Conservation (phyloP, 2,329 filamentous ascomycete species). For the Apiospora koreana region DNA sequence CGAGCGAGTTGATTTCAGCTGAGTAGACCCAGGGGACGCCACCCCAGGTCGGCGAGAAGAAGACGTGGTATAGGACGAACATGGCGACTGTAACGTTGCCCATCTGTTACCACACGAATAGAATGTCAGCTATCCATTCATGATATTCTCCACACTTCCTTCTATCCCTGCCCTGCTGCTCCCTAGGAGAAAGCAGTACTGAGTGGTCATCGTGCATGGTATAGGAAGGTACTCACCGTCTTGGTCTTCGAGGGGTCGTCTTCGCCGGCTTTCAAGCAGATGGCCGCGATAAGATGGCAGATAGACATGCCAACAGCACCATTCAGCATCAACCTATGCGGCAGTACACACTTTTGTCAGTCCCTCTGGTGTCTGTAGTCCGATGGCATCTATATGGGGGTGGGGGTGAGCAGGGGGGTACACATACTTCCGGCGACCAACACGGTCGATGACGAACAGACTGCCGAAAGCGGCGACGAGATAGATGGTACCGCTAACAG, state of each 20-base stretch:
- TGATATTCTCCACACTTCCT: background rate
- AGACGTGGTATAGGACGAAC: constrained; percentile 44
- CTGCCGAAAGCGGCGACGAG: constrained; percentile 37
- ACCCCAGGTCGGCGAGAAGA: constrained; percentile 41
- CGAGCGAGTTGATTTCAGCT: constrained; percentile 43
- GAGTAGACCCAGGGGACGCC: constrained; percentile 44
- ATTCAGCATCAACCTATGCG: constrained; percentile 40
- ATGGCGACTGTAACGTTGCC: constrained; percentile 42
- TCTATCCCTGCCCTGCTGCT: background rate
- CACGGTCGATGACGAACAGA: constrained; percentile 39
- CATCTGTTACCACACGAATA: constrained; percentile 24
- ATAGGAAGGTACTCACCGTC: constrained; percentile 19
- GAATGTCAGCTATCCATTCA: background rate
- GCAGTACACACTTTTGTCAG: background rate
- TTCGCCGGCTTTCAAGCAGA: constrained; percentile 33
- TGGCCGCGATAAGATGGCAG: constrained; percentile 40
- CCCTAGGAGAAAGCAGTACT: no score
- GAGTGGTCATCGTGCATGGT: background rate
- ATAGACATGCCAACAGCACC: constrained; percentile 35
- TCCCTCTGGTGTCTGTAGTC: background rate
- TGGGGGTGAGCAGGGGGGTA: background rate
- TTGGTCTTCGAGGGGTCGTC: constrained; percentile 30
- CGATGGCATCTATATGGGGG: background rate
- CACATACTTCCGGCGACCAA: constrained; percentile 40
- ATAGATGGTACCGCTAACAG: constrained; percentile 47